These are phyloP conservation scores for Centaurea solstitialis DNA, from an alignment of 129 eudicot species.

Conservation along the genomic window DNA sequence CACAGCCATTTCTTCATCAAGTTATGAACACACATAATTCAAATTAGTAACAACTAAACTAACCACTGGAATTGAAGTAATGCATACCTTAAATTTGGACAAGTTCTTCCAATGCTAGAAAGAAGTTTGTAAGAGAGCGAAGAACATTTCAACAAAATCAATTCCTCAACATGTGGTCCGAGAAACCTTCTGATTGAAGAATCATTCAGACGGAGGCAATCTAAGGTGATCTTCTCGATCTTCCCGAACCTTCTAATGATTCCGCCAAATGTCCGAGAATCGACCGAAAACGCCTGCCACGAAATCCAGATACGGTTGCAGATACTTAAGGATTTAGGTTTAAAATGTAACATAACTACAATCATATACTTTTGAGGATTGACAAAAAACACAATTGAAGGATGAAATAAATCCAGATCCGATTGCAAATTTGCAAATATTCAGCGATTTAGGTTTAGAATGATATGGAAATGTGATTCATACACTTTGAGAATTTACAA, in stretches of 20 bases:
- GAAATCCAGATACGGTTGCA: constrained; percentile 12
- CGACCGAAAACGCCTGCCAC: constrained; percentile 49
- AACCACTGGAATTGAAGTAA: not conserved
- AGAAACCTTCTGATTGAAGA: constrained; percentile 36
- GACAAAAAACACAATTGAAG: not conserved
- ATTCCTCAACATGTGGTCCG: constrained; percentile 46
- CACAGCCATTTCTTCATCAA: not conserved
- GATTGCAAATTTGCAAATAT: no score
- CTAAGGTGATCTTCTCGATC: constrained; percentile 47
- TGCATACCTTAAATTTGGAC: constrained; percentile 71
- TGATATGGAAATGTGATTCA: no score
- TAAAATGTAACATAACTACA: not conserved
- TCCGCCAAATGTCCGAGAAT: constrained; percentile 30
- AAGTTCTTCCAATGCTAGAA: constrained; percentile 39
- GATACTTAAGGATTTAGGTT: not conserved
- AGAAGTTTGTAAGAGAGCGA: constrained; percentile 44
- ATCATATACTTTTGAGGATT: not conserved
- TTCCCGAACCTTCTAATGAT: constrained; percentile 26
- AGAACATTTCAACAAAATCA: constrained; percentile 63
- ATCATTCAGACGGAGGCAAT: constrained; percentile 56
- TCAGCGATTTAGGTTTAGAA: no score
- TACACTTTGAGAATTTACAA: no score
- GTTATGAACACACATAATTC: not conserved
- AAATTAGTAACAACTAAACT: not conserved
- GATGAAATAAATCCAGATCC: not conserved